Conservation (phyloP, 495 filamentous ascomycete genomes). For the Aspergillus biplanus region DNA sequence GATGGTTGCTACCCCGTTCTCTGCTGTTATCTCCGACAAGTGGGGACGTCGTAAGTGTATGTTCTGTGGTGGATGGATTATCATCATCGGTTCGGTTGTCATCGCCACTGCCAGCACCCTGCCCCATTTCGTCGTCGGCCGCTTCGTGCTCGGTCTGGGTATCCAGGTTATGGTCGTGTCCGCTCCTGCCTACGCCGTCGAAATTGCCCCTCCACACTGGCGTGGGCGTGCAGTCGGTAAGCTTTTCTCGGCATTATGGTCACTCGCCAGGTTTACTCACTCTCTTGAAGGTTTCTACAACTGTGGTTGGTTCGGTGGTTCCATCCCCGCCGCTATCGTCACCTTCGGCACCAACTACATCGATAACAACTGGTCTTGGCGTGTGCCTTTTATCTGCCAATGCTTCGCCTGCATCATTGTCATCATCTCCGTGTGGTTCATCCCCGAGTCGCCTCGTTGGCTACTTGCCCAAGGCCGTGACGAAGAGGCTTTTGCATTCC, state of each 20-base stretch:
- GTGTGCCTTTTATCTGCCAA: constrained; percentile 54
- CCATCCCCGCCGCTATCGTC: constrained; percentile 50
- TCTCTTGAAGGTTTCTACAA: constrained; percentile 56
- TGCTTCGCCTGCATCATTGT: constrained; percentile 56
- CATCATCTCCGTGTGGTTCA: constrained; percentile 58
- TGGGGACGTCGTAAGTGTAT: constrained; percentile 69
- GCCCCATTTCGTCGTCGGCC: constrained; percentile 69
- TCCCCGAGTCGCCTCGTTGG: constrained; percentile 66
- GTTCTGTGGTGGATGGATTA: constrained; percentile 63
- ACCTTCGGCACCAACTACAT: constrained; percentile 49
- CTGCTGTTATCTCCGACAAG: constrained; percentile 43
- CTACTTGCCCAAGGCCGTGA: constrained; percentile 56
- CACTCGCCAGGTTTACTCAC: not conserved
- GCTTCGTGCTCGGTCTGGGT: constrained; percentile 77
- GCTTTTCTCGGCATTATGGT: not conserved
- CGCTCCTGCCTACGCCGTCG: constrained; percentile 76
- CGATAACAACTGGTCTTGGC: constrained; percentile 53
- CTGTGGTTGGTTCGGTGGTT: constrained; percentile 61
- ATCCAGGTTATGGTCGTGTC: constrained; percentile 72
- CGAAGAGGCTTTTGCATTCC: constrained; percentile 56
- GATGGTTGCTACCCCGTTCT: constrained; percentile 52
- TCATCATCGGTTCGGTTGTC: constrained; percentile 63
- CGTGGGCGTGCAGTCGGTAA: constrained; percentile 62
- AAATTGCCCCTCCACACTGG: constrained; percentile 75
- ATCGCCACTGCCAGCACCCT: constrained; percentile 51